phyloP scores from a whole-genome alignment of 108 stramenopile genomes.

The Pseudonitzschia pungens region DNA sequence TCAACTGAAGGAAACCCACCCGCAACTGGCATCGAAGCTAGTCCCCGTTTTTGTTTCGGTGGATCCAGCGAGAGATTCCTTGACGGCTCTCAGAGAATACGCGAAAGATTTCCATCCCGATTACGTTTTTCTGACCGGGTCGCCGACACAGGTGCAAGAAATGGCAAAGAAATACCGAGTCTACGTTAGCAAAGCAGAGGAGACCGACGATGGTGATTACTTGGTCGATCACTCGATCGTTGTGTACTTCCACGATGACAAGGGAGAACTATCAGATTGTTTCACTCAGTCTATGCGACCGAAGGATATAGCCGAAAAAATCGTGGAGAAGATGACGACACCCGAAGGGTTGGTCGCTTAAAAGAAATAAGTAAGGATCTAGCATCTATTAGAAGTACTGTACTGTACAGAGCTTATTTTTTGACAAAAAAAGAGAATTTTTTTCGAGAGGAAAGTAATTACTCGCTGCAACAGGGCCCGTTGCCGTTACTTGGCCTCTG shows the following conservation, averaged over 20 bases:
- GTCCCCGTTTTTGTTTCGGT: constrained; percentile 96
- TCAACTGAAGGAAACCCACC: constrained; percentile 74
- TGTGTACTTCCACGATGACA: constrained; percentile 94
- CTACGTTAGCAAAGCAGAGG: constrained; percentile 93
- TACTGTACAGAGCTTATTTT: neutral
- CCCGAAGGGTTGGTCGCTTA: constrained; percentile 7
- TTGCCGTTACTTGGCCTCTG: too few species aligned
- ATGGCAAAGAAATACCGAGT: constrained; percentile 98
- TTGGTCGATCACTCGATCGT: constrained; percentile 99
- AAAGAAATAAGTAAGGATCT: neutral
- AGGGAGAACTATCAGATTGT: constrained; percentile 96
- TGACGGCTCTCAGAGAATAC: constrained; percentile 87
- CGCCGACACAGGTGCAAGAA: constrained; percentile 91
- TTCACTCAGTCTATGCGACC: constrained; percentile 97
- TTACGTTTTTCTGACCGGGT: constrained; percentile 89
- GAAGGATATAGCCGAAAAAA: constrained; percentile 88
- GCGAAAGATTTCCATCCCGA: constrained; percentile 95
- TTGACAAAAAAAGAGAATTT: neutral
- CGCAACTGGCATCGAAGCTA: constrained; percentile 61
- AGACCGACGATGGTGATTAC: constrained; percentile 97
- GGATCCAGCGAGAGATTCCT: constrained; percentile 96
- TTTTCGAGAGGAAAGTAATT: too few species aligned
- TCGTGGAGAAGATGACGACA: constrained; percentile 77
- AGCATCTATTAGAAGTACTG: neutral
- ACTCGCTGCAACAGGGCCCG: too few species aligned